These are phyloP conservation scores for Hericium erinaceus DNA, from an alignment of 768 basidiomycete species.

Conservation along the genomic window DNA sequence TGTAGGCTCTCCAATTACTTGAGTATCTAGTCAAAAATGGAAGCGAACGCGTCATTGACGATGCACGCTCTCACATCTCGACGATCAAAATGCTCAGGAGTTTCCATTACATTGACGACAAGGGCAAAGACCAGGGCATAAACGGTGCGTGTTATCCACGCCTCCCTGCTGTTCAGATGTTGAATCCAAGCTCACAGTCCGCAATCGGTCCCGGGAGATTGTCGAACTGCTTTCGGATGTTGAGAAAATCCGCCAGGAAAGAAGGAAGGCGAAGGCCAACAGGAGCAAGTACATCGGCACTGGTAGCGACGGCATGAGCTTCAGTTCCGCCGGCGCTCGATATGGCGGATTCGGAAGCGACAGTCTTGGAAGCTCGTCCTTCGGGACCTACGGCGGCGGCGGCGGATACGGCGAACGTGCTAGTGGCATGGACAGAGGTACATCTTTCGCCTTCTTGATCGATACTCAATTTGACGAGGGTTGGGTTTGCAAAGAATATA, in stretches of 20 bases:
- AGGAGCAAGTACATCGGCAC: conserved; percentile 83
- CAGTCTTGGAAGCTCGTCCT: conserved; percentile 19
- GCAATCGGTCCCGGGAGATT: conserved; percentile 88
- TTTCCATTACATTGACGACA: conserved; percentile 98
- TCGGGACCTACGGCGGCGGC: conserved; percentile 16
- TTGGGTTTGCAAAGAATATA: conserved; percentile 6
- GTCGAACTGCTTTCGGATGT: conserved; percentile 89
- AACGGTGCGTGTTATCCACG: conserved; percentile 57
- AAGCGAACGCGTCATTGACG: conserved; percentile 95
- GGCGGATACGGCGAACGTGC: conserved; percentile 34
- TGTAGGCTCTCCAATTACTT: conserved; percentile 79
- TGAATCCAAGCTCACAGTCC: conserved; percentile 45
- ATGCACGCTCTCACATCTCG: conserved; percentile 88
- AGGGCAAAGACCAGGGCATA: conserved; percentile 96
- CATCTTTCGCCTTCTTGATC: not conserved
- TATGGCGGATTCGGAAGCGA: conserved; percentile 71
- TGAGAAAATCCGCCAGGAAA: conserved; percentile 80
- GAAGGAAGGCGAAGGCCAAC: conserved; percentile 88
- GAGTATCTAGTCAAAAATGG: conserved; percentile 97
- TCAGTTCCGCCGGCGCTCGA: conserved; percentile 44
- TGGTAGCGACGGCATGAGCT: conserved; percentile 74
- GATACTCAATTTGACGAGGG: not conserved
- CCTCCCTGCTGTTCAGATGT: not conserved
- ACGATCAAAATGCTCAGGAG: conserved; percentile 96
- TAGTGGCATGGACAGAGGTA: conserved; percentile 28